Conservation (phyloP, 2,329 filamentous ascomycete genomes). For the Aphanocladium album region DNA sequence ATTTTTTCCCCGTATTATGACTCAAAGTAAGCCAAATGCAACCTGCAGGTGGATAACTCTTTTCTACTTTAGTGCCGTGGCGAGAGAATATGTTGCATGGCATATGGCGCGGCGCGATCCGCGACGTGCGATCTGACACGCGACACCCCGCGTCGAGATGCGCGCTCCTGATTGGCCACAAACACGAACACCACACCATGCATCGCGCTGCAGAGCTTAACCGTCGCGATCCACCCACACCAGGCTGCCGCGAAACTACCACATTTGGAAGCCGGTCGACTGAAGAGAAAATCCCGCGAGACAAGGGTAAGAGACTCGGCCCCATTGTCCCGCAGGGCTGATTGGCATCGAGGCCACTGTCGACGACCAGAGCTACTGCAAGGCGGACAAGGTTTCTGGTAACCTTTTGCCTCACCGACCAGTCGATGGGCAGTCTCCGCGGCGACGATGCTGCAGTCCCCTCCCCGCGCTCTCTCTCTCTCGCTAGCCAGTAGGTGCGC, state of each 20-base stretch:
- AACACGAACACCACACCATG: conserved; percentile 1
- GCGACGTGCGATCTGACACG: neutral
- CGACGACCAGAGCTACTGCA: neutral
- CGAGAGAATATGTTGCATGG: neutral
- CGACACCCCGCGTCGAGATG: conserved; percentile 4
- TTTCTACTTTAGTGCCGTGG: neutral
- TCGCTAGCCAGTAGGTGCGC: neutral
- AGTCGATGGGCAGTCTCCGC: neutral
- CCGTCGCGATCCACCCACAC: neutral
- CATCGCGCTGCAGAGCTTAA: neutral
- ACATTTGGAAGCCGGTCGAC: neutral
- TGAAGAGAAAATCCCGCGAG: neutral
- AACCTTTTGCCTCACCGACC: neutral
- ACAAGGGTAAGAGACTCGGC: neutral
- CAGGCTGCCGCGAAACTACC: neutral
- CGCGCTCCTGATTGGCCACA: conserved; percentile 3
- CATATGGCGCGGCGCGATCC: neutral
- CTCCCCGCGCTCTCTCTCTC: neutral
- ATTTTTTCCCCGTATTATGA: neutral
- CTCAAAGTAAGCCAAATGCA: neutral
- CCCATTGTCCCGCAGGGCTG: neutral
- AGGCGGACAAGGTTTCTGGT: neutral
- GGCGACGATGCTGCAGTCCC: conserved; percentile 3
- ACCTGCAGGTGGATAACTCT: neutral
- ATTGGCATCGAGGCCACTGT: conserved; percentile 3